Conservation (phyloP, 345 rosid genomes). For the Bruguiera gymnorhiza region DNA sequence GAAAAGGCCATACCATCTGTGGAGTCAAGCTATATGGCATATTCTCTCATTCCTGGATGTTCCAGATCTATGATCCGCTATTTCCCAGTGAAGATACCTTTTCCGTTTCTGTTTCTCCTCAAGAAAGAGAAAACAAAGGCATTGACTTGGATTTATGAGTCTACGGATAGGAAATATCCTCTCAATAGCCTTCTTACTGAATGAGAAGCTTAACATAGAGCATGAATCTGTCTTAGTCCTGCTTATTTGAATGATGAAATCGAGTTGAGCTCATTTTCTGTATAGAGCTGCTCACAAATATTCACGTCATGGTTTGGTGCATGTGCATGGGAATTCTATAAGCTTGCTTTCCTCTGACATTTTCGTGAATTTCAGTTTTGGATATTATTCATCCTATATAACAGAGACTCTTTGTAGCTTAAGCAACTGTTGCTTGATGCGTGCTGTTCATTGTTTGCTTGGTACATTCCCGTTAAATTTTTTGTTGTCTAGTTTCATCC, state of each 20-base stretch:
- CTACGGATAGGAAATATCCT: too few species aligned
- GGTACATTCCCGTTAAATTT: too few species aligned
- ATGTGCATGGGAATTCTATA: neutral
- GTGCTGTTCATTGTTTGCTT: too few species aligned
- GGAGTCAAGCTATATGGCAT: too few species aligned
- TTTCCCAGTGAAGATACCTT: neutral
- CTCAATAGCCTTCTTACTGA: neutral
- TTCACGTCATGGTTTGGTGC: neutral
- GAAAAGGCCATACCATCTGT: too few species aligned
- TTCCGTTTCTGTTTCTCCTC: neutral
- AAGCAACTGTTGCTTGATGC: neutral
- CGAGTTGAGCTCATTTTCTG: neutral
- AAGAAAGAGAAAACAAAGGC: neutral
- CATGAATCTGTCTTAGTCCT: neutral
- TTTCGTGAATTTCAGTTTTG: neutral
- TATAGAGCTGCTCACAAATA: conserved; percentile 1
- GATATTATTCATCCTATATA: neutral
- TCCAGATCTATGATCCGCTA: neutral
- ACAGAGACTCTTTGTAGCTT: neutral
- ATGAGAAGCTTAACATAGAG: neutral
- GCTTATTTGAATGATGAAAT: neutral
- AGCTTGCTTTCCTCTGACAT: neutral
- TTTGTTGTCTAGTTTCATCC: too few species aligned
- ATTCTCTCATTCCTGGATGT: too few species aligned
- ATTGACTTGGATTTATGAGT: too few species aligned